These are phyloP conservation scores for Fusarium sp. DNA, from an alignment of 2,329 filamentous ascomycete species.

Conservation along the genomic window DNA sequence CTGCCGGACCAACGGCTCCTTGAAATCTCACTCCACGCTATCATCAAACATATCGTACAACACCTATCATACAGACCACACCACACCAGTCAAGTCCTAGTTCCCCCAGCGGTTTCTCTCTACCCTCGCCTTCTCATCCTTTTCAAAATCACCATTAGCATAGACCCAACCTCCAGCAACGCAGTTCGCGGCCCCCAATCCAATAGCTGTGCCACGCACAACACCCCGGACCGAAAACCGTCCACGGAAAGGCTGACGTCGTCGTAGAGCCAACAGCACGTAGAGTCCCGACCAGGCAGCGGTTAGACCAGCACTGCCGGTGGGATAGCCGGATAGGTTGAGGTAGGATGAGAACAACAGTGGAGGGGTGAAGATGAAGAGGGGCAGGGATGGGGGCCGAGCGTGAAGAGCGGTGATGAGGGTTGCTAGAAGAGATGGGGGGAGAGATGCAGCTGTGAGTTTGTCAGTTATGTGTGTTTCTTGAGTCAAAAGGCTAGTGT, in stretches of 20 bases:
- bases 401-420: constrained; percentile 68
- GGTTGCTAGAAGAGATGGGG: constrained; percentile 67
- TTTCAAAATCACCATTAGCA: constrained; percentile 62
- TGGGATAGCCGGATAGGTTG: constrained; percentile 69
- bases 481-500: constrained; percentile 1
- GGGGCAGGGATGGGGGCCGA: constrained; percentile 65
- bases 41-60: constrained; percentile 26
- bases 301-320: constrained; percentile 67
- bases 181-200: constrained; percentile 62
- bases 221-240: constrained; percentile 62
- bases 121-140: constrained; percentile 61
- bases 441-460: constrained; percentile 63
- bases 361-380: constrained; percentile 65
- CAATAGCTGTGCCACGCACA: constrained; percentile 65
- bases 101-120: constrained; percentile 65
- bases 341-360: constrained; percentile 70
- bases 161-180: constrained; percentile 66
- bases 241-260: constrained; percentile 55
- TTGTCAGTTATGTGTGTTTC: constrained; percentile 17
- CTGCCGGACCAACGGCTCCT: background rate
- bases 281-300: constrained; percentile 70
- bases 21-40: background rate
- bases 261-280: constrained; percentile 65
- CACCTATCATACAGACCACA: constrained; percentile 27
- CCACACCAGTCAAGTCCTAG: background rate